Evolutionary conservation across 2,329 filamentous ascomycete genomes (phyloP), one percentile per base, ranked within the genome.

Genomic region (Colletotrichum zoysiae): DNA sequence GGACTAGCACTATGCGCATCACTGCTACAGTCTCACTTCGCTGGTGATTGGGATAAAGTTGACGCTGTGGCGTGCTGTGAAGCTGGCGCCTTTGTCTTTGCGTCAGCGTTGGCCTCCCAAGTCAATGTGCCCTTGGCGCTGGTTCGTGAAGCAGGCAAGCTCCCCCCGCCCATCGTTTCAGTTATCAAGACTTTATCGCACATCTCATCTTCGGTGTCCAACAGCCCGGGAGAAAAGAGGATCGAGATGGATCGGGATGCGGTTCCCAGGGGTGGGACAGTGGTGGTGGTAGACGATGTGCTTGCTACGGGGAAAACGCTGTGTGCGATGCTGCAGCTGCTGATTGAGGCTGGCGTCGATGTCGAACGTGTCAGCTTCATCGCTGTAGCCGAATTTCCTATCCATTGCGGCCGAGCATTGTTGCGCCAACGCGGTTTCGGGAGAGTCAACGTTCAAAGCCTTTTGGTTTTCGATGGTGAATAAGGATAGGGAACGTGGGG

Each of bases 211-310:
- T 78, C 77, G n/a, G 65, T 65, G 59, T 74, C 77, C 1, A 68
- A 74, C 1, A 59, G 75, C 18, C 58, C 68, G 7, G 73, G 71
- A 61, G 78, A 80, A 67, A 81, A 82, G 48, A 76, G 71, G 40
- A 83, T 91, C 7, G 88, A 89, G 79, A 87, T 91, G 77, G 81
- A 81, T 18, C 76, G 75, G n/a, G 79, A 84, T 79, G 78, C 78
- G 50, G 42, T 91, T 23, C 75, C 80, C 0, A 76, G 35, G 48
- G 82, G 79, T 1, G 79, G 77, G 4, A 81, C 80, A 5, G 84
- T 90, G 16, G 81, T 90, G n/a, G 83, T 90, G 0, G 82, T 91
- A 7, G 89, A 91, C 70, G 89, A 91, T 78, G 88, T 90, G 40
- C 84, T 91, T 67, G 83, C 89, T 8, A 87, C 86, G 0, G 88